phyloP scores from a whole-genome alignment of 1,139 yeast genomes.

The Scheffersomyces titani region DNA sequence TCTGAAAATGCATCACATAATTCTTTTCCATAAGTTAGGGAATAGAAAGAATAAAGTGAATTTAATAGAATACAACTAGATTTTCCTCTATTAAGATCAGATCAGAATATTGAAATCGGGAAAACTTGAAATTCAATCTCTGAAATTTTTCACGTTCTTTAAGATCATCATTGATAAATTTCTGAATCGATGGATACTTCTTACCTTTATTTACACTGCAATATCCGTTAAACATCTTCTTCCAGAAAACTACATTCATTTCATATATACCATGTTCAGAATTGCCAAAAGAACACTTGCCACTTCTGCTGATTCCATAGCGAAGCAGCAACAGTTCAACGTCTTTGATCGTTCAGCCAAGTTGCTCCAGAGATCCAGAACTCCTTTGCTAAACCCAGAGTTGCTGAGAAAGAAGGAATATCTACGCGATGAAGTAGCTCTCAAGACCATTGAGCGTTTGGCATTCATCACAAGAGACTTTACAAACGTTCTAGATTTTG shows the following conservation, averaged over 20 bases:
- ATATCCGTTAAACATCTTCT: neutral
- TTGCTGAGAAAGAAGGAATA: constrained; percentile 68
- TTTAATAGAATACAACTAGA: neutral
- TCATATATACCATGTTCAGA: neutral
- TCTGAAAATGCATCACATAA: neutral
- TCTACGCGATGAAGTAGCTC: constrained; percentile 72
- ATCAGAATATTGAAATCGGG: too few species aligned
- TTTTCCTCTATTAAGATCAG: too few species aligned
- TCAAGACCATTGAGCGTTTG: constrained; percentile 70
- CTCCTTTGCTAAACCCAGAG: constrained; percentile 44
- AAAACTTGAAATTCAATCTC: too few species aligned
- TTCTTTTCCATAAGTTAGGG: neutral
- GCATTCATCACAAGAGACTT: constrained; percentile 72
- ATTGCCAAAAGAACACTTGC: constrained; percentile 19
- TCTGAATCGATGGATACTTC: neutral
- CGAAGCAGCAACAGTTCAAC: constrained; percentile 36
- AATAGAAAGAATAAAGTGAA: neutral
- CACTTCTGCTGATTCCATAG: constrained; percentile 20
- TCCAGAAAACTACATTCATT: neutral
- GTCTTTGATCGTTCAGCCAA: constrained; percentile 73
- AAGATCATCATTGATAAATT: neutral
- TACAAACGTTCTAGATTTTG: constrained; percentile 65
- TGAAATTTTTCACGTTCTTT: neutral
- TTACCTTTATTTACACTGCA: neutral
- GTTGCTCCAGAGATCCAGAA: constrained; percentile 56